Evolutionary conservation across 352 stramenopile species (phyloP).

Genomic region (Pythium diclinum): DNA sequence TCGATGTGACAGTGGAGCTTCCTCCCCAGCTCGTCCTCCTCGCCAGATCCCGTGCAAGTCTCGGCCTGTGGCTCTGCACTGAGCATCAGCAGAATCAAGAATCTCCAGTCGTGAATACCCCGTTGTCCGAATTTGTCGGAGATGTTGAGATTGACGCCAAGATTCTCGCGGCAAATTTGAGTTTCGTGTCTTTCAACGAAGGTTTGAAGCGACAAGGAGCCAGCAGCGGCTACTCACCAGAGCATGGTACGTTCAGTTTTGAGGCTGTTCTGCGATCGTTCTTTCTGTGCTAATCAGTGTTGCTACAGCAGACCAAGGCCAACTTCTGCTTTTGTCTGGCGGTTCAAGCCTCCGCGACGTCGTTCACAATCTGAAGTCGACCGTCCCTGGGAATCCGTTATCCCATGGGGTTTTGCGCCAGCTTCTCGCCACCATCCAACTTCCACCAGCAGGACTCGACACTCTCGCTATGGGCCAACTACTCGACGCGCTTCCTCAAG

Average conservation of each 20-base stretch:
- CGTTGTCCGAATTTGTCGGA: not conserved
- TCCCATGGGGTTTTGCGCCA: not conserved
- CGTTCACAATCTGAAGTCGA: not conserved
- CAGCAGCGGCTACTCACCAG: not conserved
- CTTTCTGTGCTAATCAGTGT: not conserved
- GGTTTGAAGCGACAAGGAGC: not conserved
- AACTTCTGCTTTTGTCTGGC: slow-evolving; percentile 17
- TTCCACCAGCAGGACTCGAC: not conserved
- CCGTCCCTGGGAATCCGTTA: not conserved
- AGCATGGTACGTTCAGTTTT: not conserved
- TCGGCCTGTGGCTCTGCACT: slow-evolving; percentile 11
- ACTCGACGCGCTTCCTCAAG: not conserved
- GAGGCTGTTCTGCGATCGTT: not conserved
- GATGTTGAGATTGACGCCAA: slow-evolving; percentile 9
- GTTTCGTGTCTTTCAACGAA: not conserved
- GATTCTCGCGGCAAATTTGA: not conserved
- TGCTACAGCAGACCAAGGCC: not conserved
- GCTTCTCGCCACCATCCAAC: slow-evolving; percentile 7
- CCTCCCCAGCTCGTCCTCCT: not conserved
- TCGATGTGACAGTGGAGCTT: slow-evolving; percentile 14
- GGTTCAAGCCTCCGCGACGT: slow-evolving; percentile 14
- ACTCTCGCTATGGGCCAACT: not conserved
- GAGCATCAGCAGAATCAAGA: not conserved
- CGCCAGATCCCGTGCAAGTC: not conserved
- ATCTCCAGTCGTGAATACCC: not conserved